These are phyloP conservation scores for Rhodotorula sp. DNA, from an alignment of 1,284 basidiomycete genomes.

Conservation along the genomic window DNA sequence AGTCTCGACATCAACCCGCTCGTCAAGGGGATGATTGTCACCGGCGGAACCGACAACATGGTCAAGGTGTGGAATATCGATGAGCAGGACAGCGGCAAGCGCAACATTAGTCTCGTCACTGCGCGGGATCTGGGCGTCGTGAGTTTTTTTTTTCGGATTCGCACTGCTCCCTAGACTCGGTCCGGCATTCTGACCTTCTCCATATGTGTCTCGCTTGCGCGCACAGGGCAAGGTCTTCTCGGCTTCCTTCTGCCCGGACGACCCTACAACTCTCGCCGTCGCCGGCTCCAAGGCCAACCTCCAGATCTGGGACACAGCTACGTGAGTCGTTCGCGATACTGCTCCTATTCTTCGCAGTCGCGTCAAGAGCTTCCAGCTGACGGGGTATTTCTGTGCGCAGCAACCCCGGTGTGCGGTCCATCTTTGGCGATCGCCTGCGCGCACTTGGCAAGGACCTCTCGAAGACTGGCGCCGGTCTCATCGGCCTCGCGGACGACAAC, in stretches of 20 bases:
- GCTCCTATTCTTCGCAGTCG: neutral
- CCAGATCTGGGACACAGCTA: conserved; percentile 79
- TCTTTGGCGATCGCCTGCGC: conserved; percentile 49
- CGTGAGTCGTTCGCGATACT: conserved; percentile 14
- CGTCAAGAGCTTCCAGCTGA: neutral
- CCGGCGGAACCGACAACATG: conserved; percentile 85
- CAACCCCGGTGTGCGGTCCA: conserved; percentile 49
- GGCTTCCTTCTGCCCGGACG: conserved; percentile 84
- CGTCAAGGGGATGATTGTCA: conserved; percentile 84
- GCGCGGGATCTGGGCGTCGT: conserved; percentile 91
- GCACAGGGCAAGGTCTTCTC: conserved; percentile 91
- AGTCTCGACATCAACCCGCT: conserved; percentile 88
- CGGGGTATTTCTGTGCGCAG: neutral
- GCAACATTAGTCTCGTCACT: conserved; percentile 80
- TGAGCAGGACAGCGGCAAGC: conserved; percentile 57
- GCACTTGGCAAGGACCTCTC: conserved; percentile 40
- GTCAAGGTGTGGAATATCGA: conserved; percentile 91
- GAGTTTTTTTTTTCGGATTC: conserved; percentile 50
- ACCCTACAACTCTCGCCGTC: conserved; percentile 87
- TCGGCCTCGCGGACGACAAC: conserved; percentile 33
- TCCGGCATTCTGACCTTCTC: conserved; percentile 1
- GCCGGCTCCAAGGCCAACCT: conserved; percentile 89
- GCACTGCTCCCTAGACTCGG: neutral
- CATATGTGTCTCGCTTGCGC: neutral
- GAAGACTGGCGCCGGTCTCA: conserved; percentile 33